These are phyloP conservation scores for Podila epigama DNA, from an alignment of 192 early-diverging fungal species.

Conservation along the genomic window DNA sequence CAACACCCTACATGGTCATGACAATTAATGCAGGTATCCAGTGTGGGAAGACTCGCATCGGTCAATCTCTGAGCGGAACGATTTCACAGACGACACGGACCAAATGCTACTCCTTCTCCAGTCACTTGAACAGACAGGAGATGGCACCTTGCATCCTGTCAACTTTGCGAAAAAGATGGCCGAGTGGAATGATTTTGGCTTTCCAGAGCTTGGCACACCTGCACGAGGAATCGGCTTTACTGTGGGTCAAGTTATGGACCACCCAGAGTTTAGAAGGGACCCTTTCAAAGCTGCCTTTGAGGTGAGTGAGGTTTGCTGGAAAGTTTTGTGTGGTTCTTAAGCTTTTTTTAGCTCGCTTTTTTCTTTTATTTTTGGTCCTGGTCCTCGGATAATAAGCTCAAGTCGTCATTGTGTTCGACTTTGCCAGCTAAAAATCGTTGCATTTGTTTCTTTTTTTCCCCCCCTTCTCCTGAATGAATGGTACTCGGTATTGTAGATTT, in stretches of 20 bases:
- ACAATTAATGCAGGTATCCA: slow-evolving; percentile 13
- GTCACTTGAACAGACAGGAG: slow-evolving; percentile 48
- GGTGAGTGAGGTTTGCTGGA: background rate
- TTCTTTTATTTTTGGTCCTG: too few relatives aligned
- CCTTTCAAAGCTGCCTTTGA: slow-evolving; percentile 54
- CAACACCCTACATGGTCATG: too few relatives aligned
- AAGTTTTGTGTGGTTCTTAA: too few relatives aligned
- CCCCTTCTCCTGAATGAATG: background rate
- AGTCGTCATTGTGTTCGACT: too few relatives aligned
- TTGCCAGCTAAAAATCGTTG: background rate
- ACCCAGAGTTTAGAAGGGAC: slow-evolving; percentile 49
- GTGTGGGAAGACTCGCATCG: slow-evolving; percentile 35
- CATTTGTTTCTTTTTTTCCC: background rate
- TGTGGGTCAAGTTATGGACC: slow-evolving; percentile 53
- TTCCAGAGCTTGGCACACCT: slow-evolving; percentile 59
- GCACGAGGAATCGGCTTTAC: slow-evolving; percentile 62
- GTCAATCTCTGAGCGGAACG: slow-evolving; percentile 14
- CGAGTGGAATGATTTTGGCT: slow-evolving; percentile 59
- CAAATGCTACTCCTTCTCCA: slow-evolving; percentile 65
- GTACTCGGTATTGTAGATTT: too few relatives aligned
- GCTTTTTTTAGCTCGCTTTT: too few relatives aligned
- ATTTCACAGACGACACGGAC: slow-evolving; percentile 55
- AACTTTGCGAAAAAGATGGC: slow-evolving; percentile 60
- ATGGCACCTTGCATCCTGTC: slow-evolving; percentile 51
- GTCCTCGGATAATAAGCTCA: too few relatives aligned